These are phyloP conservation scores for Rubroshorea leprosula DNA, from an alignment of 345 rosid genomes.

Conservation along the genomic window DNA sequence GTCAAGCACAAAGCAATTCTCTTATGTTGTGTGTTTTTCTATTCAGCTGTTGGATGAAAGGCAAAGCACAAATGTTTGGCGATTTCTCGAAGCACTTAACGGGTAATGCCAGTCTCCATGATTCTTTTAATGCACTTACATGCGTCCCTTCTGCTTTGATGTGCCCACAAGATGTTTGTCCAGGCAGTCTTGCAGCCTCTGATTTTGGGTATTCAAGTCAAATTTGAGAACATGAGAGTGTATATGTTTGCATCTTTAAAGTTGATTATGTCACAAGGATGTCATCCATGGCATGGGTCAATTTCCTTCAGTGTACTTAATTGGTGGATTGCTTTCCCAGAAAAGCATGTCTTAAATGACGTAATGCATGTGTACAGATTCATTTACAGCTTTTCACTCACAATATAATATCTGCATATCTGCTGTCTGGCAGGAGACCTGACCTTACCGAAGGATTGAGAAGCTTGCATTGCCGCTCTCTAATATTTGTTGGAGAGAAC, in stretches of 20 bases:
- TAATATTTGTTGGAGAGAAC: conserved; percentile 83
- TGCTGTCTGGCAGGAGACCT: conserved; percentile 56
- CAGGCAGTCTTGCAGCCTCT: background rate
- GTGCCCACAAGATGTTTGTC: background rate
- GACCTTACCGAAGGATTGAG: conserved; percentile 78
- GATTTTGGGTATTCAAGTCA: background rate
- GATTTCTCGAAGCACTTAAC: conserved; percentile 79
- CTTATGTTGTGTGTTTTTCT: conserved; percentile 10
- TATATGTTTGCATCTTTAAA: background rate
- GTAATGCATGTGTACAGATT: background rate
- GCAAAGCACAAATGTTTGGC: conserved; percentile 74
- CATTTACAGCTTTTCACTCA: no score
- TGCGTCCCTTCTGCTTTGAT: background rate
- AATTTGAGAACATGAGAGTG: background rate
- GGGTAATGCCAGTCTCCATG: conserved; percentile 36
- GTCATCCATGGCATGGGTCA: no score
- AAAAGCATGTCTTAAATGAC: background rate
- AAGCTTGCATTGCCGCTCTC: conserved; percentile 65
- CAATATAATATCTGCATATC: background rate
- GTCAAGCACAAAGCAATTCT: no score
- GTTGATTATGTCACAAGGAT: no score
- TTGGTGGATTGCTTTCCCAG: background rate
- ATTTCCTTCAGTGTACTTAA: background rate
- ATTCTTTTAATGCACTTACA: background rate
- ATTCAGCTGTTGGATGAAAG: conserved; percentile 76